Percentiles rank a stretch among this genome's conserved stretches.
Evolutionary conservation across 768 basidiomycete species (phyloP).

Genomic region (Arthromyces matolae): DNA sequence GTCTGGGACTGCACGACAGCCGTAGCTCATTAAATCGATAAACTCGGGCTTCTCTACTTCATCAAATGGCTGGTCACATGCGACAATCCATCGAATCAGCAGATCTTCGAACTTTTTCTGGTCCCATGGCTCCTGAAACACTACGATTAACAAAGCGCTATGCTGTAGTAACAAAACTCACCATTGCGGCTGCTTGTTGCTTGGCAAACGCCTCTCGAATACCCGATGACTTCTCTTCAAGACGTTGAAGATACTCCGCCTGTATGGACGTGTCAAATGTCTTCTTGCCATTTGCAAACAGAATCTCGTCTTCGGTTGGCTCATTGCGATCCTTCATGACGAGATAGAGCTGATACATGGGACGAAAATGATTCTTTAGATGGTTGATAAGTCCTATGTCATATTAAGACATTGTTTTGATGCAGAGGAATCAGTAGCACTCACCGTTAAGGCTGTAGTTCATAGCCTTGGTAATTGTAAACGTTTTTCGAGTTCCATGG

Average conservation of each 20-base stretch:
- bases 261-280: neutral
- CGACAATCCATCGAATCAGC: neutral
- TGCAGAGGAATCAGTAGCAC: neutral
- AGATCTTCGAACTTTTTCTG: neutral
- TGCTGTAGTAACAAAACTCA: too few relatives aligned
- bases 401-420: neutral
- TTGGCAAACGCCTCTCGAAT: neutral
- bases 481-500: constrained; percentile 15
- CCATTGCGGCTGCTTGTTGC: neutral
- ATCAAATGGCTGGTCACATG: neutral
- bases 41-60: neutral
- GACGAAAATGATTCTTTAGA: neutral
- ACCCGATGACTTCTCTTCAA: neutral
- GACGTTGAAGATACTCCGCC: neutral
- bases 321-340: neutral
- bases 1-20: neutral
- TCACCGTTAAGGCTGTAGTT: constrained; percentile 3
- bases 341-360: neutral
- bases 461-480: constrained; percentile 16
- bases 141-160: too few relatives aligned
- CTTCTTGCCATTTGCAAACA: neutral
- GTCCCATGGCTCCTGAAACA: neutral
- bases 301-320: neutral
- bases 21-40: neutral
- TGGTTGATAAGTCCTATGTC: neutral